These are phyloP conservation scores for Populus pruinosa DNA, from an alignment of 345 rosid species.

Conservation along the genomic window DNA sequence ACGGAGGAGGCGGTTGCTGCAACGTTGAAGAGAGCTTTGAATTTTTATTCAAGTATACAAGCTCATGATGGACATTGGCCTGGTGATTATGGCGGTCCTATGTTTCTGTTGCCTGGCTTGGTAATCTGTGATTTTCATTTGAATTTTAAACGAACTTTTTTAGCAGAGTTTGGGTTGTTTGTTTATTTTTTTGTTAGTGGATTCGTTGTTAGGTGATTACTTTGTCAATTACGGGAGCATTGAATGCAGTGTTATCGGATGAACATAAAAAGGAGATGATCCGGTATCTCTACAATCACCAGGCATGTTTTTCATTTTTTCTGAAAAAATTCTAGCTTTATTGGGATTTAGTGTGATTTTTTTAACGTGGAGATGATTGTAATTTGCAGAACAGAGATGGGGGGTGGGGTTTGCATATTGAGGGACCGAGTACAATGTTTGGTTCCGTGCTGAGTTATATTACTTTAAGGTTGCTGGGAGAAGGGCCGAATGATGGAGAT, in stretches of 20 bases:
- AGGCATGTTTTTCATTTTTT: conserved; percentile 39
- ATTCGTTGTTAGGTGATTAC: conserved; percentile 52
- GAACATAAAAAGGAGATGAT: conserved; percentile 74
- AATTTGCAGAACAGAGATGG: conserved; percentile 84
- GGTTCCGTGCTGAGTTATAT: conserved; percentile 84
- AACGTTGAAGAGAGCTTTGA: conserved; percentile 65
- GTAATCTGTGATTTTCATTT: conserved; percentile 18
- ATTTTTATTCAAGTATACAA: conserved; percentile 69
- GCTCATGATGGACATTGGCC: conserved; percentile 97
- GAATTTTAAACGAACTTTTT: too few species aligned
- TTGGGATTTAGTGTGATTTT: background rate
- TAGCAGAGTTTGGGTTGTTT: background rate
- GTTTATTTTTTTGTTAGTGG: background rate
- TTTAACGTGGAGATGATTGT: background rate
- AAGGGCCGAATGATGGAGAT: conserved; percentile 81
- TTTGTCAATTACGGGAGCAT: conserved; percentile 75
- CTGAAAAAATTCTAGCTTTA: background rate
- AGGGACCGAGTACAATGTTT: conserved; percentile 98
- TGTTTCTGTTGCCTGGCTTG: conserved; percentile 95
- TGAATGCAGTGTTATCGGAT: conserved; percentile 70
- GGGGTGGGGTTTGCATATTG: conserved; percentile 99
- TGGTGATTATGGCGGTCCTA: conserved; percentile 99
- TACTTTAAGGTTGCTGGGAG: conserved; percentile 88
- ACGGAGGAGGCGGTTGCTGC: conserved; percentile 55
- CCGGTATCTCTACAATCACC: conserved; percentile 89